Percentiles rank a stretch among this genome's conserved stretches.
phyloP scores from a whole-genome alignment of 495 filamentous ascomycete species.

The Cercophora sp. region DNA sequence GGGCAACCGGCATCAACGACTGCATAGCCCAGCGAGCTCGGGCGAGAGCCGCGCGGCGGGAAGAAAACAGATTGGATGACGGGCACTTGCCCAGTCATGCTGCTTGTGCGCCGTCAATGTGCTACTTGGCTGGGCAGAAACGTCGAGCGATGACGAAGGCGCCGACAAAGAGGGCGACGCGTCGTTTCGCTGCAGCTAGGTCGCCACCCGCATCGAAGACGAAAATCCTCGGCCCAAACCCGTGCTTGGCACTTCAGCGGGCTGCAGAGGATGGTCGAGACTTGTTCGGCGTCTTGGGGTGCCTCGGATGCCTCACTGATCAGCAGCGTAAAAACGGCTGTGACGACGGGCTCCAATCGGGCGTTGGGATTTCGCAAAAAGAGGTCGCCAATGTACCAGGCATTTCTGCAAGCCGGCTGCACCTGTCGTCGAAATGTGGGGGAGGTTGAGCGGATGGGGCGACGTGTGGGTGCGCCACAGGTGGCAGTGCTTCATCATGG shows the following conservation, averaged over 20 bases:
- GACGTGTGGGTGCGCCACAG: constrained; percentile 5
- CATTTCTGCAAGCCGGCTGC: neutral
- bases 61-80: neutral
- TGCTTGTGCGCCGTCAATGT: too few species aligned
- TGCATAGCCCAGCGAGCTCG: neutral
- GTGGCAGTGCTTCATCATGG: constrained; percentile 16
- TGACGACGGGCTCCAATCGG: neutral
- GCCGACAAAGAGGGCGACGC: neutral
- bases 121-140: too few species aligned
- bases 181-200: too few species aligned
- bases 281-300: neutral
- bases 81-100: neutral
- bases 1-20: too few species aligned
- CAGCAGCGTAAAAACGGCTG: neutral
- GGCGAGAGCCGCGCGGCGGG: constrained; percentile 9
- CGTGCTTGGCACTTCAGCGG: neutral
- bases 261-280: neutral
- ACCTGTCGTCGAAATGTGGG: neutral
- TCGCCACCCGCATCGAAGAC: too few species aligned
- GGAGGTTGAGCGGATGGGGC: too few species aligned
- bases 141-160: neutral
- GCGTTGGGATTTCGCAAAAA: neutral
- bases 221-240: too few species aligned
- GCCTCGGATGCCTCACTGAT: neutral
- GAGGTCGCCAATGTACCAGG: neutral